Conservation (phyloP, 805 yeast species). For the Saturnispora bothae region DNA sequence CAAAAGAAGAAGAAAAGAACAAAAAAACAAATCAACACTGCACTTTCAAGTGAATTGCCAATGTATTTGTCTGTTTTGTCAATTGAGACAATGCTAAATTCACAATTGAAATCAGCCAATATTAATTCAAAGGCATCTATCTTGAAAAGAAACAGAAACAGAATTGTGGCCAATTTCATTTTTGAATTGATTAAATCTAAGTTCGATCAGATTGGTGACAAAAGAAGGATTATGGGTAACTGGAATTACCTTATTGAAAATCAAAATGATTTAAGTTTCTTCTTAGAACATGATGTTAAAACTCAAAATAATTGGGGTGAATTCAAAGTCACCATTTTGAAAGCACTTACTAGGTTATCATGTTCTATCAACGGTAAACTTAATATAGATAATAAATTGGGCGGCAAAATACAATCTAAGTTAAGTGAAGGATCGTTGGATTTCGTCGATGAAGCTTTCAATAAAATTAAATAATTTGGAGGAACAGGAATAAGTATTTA, state of each 20-base stretch:
- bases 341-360: constrained; percentile 9
- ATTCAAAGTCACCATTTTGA: constrained; percentile 11
- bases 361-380: constrained; percentile 10
- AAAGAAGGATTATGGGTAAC: constrained; percentile 20
- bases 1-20: constrained; percentile 13
- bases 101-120: constrained; percentile 18
- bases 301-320: constrained; percentile 12
- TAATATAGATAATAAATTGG: constrained; percentile 5
- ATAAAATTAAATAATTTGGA: constrained; percentile 1
- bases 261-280: constrained; percentile 11
- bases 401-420: background rate
- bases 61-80: constrained; percentile 14
- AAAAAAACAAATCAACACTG: constrained; percentile 13
- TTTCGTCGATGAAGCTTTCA: constrained; percentile 11
- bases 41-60: constrained; percentile 12
- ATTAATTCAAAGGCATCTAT: constrained; percentile 19
- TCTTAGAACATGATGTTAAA: constrained; percentile 9
- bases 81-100: constrained; percentile 17
- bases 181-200: constrained; percentile 19
- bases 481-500: background rate
- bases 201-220: constrained; percentile 12
- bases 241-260: constrained; percentile 15
- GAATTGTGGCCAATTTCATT: constrained; percentile 20
- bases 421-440: background rate
- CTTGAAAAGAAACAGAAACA: constrained; percentile 19